Percentiles rank a stretch among this genome's conserved stretches.
phyloP scores from a whole-genome alignment of 202 grass and related monocot species.

The Saccharum hybrid region DNA sequence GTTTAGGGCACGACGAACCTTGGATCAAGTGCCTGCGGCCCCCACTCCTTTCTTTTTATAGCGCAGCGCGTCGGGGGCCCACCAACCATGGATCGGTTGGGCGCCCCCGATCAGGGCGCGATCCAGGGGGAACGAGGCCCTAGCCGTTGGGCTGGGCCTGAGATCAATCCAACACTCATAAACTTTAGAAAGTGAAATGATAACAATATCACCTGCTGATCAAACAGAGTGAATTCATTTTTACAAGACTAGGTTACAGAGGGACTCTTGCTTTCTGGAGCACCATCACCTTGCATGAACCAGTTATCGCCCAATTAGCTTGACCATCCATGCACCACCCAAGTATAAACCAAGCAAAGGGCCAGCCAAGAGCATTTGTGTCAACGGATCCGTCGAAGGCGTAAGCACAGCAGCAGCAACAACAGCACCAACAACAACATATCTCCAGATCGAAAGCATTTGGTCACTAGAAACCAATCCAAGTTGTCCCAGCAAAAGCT shows the following conservation, averaged over 20 bases:
- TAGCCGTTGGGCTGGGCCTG: too few species aligned
- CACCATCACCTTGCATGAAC: neutral
- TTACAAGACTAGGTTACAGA: conserved; percentile 48
- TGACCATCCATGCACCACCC: conserved; percentile 92
- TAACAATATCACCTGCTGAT: neutral
- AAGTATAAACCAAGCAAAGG: conserved; percentile 93
- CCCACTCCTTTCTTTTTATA: too few species aligned
- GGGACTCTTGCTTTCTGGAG: neutral
- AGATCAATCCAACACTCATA: too few species aligned
- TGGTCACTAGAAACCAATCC: conserved; percentile 86
- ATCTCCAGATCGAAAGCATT: conserved; percentile 99
- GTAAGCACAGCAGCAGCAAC: conserved; percentile 93
- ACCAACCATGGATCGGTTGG: too few species aligned
- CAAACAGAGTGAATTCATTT: conserved; percentile 28
- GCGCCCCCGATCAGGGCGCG: too few species aligned
- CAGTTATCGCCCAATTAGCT: conserved; percentile 78
- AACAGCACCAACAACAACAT: conserved; percentile 91
- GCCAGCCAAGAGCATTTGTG: conserved; percentile 89
- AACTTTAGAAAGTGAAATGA: neutral
- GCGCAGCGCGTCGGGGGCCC: too few species aligned
- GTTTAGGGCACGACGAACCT: too few species aligned
- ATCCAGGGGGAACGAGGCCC: too few species aligned
- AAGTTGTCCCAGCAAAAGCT: conserved; percentile 85
- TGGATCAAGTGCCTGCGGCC: too few species aligned
- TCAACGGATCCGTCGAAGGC: conserved; percentile 90